Percentiles rank a stretch among this genome's conserved stretches.
Conservation (phyloP, 176 grass and related monocot species). For the Thinopyrum elongatum region DNA sequence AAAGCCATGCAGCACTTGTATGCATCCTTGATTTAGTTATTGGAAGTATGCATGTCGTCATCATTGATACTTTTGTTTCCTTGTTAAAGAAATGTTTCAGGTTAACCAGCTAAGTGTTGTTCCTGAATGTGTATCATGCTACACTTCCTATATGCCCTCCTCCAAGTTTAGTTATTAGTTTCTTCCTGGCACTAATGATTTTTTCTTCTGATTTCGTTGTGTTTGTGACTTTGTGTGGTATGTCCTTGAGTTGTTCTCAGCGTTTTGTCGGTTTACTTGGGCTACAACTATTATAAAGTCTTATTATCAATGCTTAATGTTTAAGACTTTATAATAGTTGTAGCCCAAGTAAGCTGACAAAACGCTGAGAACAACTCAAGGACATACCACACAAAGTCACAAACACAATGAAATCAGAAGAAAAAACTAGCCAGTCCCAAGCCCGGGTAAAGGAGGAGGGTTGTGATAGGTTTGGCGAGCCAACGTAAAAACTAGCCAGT, state of each 20-base stretch:
- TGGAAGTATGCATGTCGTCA: neutral
- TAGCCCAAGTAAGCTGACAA: too few species aligned
- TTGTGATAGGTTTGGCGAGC: too few species aligned
- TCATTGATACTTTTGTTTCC: neutral
- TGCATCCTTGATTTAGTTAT: neutral
- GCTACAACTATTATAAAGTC: neutral
- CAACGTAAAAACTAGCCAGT: too few species aligned
- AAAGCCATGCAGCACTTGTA: neutral
- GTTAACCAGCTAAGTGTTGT: neutral
- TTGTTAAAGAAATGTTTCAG: neutral
- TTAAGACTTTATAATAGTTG: too few species aligned
- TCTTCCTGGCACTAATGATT: neutral
- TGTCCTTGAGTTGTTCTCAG: neutral
- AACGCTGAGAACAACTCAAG: too few species aligned
- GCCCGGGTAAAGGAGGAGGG: too few species aligned
- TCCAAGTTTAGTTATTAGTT: conserved; percentile 4
- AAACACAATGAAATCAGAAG: too few species aligned
- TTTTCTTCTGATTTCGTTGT: neutral
- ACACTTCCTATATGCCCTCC: neutral
- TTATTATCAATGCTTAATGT: neutral
- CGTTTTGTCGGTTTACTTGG: neutral
- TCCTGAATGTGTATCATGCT: neutral
- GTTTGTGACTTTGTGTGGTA: neutral
- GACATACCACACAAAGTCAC: too few species aligned
- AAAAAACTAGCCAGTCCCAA: too few species aligned